phyloP scores from a whole-genome alignment of 176 grass and related monocot species.

The Lolium perenne region DNA sequence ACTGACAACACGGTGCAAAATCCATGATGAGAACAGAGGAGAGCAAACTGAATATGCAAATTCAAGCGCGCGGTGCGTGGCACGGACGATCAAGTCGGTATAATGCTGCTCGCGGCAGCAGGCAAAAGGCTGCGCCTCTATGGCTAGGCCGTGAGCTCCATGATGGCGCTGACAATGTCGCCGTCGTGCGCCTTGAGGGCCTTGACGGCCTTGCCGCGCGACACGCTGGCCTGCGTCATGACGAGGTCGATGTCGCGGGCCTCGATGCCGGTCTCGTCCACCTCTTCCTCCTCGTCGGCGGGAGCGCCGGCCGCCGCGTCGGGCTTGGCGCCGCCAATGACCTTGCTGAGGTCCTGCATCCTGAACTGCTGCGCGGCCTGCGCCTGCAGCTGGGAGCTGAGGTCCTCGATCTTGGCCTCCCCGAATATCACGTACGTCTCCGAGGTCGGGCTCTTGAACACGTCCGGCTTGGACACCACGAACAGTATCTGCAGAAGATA shows the following conservation, averaged over 20 bases:
- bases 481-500: constrained; percentile 70
- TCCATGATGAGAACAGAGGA: background rate
- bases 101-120: background rate
- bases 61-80: background rate
- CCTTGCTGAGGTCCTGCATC: constrained; percentile 89
- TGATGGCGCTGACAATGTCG: constrained; percentile 88
- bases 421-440: constrained; percentile 95
- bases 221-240: constrained; percentile 89
- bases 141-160: constrained; percentile 78
- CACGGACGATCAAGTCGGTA: background rate
- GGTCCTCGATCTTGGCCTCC: constrained; percentile 92
- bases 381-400: constrained; percentile 86
- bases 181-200: constrained; percentile 89
- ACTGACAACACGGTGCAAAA: constrained; percentile 10
- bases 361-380: constrained; percentile 94
- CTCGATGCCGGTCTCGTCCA: constrained; percentile 79
- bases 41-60: constrained; percentile 19
- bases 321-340: constrained; percentile 55
- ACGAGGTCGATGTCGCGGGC: constrained; percentile 90
- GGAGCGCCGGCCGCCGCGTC: constrained; percentile 43
- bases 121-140: too few relatives aligned
- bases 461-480: constrained; percentile 86
- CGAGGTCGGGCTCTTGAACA: constrained; percentile 90
- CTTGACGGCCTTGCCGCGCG: constrained; percentile 77
- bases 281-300: constrained; percentile 82